phyloP scores from a whole-genome alignment of 257 asterid species.

The Nicotiana paniculata region DNA sequence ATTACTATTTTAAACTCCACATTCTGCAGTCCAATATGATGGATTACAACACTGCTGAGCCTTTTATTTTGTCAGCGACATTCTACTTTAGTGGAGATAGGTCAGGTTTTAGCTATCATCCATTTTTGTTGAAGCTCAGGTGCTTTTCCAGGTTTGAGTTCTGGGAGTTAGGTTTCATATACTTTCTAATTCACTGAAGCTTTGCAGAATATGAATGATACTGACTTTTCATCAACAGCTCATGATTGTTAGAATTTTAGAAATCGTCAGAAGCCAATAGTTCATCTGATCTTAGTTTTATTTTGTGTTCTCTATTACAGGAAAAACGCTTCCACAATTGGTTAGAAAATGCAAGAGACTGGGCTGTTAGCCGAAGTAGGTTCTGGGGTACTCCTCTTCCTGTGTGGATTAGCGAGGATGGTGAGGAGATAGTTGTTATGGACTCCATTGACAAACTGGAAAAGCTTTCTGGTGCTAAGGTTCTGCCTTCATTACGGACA shows the following conservation, averaged over 20 bases:
- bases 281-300: not conserved
- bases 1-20: not conserved
- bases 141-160: not conserved
- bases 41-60: not conserved
- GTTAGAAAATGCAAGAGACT: constrained; percentile 97
- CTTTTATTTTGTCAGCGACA: not conserved
- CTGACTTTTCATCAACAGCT: not conserved
- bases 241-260: not conserved
- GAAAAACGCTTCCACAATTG: constrained; percentile 97
- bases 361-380: constrained; percentile 99
- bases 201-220: not conserved
- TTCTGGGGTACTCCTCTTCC: constrained; percentile 99
- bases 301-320: constrained; percentile 10
- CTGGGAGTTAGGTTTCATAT: not conserved
- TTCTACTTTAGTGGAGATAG: not conserved
- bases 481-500: not conserved
- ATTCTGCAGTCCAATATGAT: not conserved
- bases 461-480: constrained; percentile 74
- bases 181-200: not conserved
- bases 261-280: not conserved
- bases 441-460: constrained; percentile 82
- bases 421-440: constrained; percentile 74
- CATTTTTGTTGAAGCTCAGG: not conserved
- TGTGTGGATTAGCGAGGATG: constrained; percentile 87
- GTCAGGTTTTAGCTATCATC: not conserved